Base-by-base conservation (phyloP, 768 basidiomycete genomes). In the Mycena rosella region DNA sequence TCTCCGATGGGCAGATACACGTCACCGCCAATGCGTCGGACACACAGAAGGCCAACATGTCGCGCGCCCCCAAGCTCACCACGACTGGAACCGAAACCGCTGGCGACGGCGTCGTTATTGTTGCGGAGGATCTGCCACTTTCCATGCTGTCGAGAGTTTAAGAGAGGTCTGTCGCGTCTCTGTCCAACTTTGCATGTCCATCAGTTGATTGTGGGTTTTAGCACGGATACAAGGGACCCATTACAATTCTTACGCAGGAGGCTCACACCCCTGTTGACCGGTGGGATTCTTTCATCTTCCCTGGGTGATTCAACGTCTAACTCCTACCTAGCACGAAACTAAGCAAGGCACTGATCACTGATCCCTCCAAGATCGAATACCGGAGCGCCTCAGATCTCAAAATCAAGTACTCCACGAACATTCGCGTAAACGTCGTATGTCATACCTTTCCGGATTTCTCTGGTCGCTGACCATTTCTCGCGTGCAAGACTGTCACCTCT, bases 221-320 rank as follows among this genome's bases (percentile, higher is more conserved):
- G 92, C 86, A 94, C 74, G 93, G 91, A 6, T 98, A 89, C 80
- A 81, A 84, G 36, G 90, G 87, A n/a, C 84, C 89, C 5, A 93
- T 98, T 75, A 93, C 89, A 4, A 80, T 97, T 58, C 78, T 96
- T 27, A 88, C 91, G n/a, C 89, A 90, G 73, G 96, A 98, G 79
- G 78, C 83, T 1, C 83, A 96, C 77, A 83, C 90, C 13, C 96
- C 96, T 2, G 92, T 96, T 67, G 96, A 98, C 79, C 86, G 95
- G 93, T 89, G 61, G 45, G 45, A 27, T 45, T 65, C 11, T 18
- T 73, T 67, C 26, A 27, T 20, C 30, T 36, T 32, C 57, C 44
- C 60, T 14, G 36, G 36, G 22, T 64, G 17, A 48, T 48, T 60
- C 64, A 52, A 44, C 54, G 22, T 24, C 56, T 55, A n/a, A 70